These are phyloP conservation scores for Trichothecium roseum DNA, from an alignment of 2,329 filamentous ascomycete species.

Conservation along the genomic window DNA sequence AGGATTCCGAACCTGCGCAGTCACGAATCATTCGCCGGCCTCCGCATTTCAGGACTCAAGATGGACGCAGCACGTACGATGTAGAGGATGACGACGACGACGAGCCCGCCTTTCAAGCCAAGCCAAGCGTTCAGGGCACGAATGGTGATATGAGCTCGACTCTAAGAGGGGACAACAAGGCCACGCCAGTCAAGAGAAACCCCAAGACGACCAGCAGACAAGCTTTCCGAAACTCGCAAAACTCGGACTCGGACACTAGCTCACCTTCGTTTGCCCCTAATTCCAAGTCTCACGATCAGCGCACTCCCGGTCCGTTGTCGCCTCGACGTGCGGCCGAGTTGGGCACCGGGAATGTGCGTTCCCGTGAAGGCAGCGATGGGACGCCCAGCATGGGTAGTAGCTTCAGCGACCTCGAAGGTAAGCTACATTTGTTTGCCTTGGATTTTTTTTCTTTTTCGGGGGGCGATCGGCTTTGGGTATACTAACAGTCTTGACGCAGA, in stretches of 20 bases:
- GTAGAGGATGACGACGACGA: conserved; percentile 47
- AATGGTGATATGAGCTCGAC: conserved; percentile 36
- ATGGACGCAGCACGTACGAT: conserved; percentile 24
- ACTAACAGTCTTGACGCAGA: conserved; percentile 35
- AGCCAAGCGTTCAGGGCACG: conserved; percentile 30
- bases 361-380: conserved; percentile 58
- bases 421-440: conserved; percentile 7
- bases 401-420: conserved; percentile 76
- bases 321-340: conserved; percentile 51
- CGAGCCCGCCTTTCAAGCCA: conserved; percentile 44
- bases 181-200: conserved; percentile 11
- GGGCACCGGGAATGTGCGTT: conserved; percentile 37
- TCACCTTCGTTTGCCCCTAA: conserved; percentile 31
- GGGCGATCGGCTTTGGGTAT: conserved; percentile 4
- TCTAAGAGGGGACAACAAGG: conserved; percentile 31
- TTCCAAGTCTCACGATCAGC: conserved; percentile 21
- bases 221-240: conserved; percentile 36
- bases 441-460: background rate
- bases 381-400: conserved; percentile 76
- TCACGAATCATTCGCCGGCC: conserved; percentile 51
- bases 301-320: conserved; percentile 36
- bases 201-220: conserved; percentile 18
- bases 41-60: conserved; percentile 35
- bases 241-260: conserved; percentile 52
- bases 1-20: conserved; percentile 44